A percentile compares a stretch with the other conserved stretches of the same genome.
Conservation (phyloP, 2,329 filamentous ascomycete genomes). For the Cadophora luteo-olivacea region DNA sequence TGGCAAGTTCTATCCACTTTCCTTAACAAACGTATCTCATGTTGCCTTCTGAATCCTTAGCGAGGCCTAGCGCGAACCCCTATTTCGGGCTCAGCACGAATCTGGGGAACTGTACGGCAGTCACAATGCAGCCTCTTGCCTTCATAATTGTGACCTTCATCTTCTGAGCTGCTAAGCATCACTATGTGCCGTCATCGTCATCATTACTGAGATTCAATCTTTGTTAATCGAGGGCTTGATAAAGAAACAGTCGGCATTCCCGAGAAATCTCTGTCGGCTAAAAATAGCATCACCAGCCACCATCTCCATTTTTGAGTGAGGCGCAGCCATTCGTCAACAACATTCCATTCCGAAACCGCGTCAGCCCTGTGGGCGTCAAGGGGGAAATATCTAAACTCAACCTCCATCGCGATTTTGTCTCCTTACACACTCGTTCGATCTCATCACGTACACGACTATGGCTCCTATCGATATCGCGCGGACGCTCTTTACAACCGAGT, state of each 20-base stretch:
- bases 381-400: neutral
- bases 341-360: slow-evolving; percentile 17
- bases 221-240: neutral
- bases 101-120: neutral
- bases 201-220: neutral
- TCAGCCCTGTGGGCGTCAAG: neutral
- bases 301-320: slow-evolving; percentile 5
- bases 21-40: neutral
- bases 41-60: neutral
- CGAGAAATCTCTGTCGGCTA: slow-evolving; percentile 2
- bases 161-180: neutral
- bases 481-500: slow-evolving; percentile 9
- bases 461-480: slow-evolving; percentile 25
- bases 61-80: neutral
- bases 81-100: neutral
- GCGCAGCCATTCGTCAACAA: slow-evolving; percentile 18
- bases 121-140: neutral
- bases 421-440: slow-evolving; percentile 14
- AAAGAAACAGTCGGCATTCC: neutral
- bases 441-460: slow-evolving; percentile 21
- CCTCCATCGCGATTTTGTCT: neutral
- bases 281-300: slow-evolving; percentile 17
- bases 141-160: neutral
- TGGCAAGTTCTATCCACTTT: too few species aligned
- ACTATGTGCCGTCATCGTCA: neutral